Evolutionary conservation across 2,329 filamentous ascomycete species (phyloP).

Genomic region (Leptographium wingfieldii): DNA sequence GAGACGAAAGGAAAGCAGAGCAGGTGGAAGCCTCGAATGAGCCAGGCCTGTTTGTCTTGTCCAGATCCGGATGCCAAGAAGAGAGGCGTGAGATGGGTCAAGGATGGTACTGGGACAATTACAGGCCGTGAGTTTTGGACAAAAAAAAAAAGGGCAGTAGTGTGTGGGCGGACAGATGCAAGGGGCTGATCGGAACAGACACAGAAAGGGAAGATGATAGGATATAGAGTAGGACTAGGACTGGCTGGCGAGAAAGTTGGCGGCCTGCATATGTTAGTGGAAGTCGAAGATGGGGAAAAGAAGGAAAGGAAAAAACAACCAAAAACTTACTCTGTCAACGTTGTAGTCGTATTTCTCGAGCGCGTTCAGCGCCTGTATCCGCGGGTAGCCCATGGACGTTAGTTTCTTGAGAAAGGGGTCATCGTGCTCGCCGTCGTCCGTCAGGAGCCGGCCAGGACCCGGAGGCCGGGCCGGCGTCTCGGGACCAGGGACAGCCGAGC

Average conservation of each 20-base stretch:
- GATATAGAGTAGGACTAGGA: background rate
- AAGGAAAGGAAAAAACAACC: background rate
- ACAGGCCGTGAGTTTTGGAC: background rate
- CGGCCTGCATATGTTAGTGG: conserved; percentile 27
- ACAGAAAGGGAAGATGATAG: background rate
- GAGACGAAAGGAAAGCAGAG: background rate
- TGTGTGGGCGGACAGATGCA: background rate
- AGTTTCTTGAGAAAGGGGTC: conserved; percentile 84
- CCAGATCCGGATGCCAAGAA: background rate
- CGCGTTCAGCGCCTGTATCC: conserved; percentile 61
- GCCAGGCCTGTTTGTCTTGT: background rate
- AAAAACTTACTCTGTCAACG: conserved; percentile 68
- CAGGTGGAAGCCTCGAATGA: background rate
- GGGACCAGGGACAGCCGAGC: conserved; percentile 9
- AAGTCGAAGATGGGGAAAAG: background rate
- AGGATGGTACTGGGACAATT: too few relatives aligned
- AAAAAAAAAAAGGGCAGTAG: background rate
- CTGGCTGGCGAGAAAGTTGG: conserved; percentile 43
- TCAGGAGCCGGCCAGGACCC: conserved; percentile 50
- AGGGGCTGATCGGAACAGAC: background rate
- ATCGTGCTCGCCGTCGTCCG: conserved; percentile 66
- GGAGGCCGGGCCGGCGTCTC: conserved; percentile 15
- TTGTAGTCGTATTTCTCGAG: conserved; percentile 95
- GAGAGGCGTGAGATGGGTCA: too few relatives aligned
- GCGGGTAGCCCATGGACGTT: conserved; percentile 77